Percentiles rank a stretch among this genome's conserved stretches.
phyloP scores from a whole-genome alignment of 108 stramenopile genomes.

The Stephanodiscus minutulus region DNA sequence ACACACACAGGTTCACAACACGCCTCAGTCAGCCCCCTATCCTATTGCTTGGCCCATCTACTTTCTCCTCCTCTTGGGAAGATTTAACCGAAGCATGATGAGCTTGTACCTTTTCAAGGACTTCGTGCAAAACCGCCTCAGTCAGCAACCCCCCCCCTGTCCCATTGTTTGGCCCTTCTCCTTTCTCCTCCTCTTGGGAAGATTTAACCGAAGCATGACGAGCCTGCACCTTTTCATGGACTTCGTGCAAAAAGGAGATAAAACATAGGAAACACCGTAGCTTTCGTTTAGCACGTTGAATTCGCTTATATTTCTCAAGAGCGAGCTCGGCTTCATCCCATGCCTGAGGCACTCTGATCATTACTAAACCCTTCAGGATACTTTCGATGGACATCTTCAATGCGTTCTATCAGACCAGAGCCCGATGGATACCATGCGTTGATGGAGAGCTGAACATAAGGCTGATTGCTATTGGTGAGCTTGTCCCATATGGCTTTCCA shows the following conservation, averaged over 20 bases:
- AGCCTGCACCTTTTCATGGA: constrained; percentile 24
- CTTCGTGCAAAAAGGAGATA: constrained; percentile 35
- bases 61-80: not conserved
- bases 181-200: not conserved
- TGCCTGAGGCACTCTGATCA: constrained; percentile 9
- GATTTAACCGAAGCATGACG: not conserved
- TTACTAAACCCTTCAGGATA: constrained; percentile 43
- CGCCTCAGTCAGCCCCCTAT: not conserved
- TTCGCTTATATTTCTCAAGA: constrained; percentile 42
- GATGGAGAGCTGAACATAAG: constrained; percentile 47
- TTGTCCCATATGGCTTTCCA: constrained; percentile 53
- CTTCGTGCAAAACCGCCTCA: constrained; percentile 33
- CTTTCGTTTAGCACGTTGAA: constrained; percentile 52
- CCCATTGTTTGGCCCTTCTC: not conserved
- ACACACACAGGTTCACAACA: no score
- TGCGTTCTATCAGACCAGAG: constrained; percentile 44
- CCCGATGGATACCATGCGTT: constrained; percentile 50
- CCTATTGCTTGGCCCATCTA: not conserved
- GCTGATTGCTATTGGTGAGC: constrained; percentile 28
- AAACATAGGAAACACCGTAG: constrained; percentile 21
- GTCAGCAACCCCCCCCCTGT: not conserved
- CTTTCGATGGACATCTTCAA: constrained; percentile 31
- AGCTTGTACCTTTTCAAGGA: constrained; percentile 21
- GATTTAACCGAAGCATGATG: not conserved
- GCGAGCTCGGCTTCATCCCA: constrained; percentile 44